phyloP scores from a whole-genome alignment of 2,329 filamentous ascomycete species.

The Daldinia eschscholtzii region DNA sequence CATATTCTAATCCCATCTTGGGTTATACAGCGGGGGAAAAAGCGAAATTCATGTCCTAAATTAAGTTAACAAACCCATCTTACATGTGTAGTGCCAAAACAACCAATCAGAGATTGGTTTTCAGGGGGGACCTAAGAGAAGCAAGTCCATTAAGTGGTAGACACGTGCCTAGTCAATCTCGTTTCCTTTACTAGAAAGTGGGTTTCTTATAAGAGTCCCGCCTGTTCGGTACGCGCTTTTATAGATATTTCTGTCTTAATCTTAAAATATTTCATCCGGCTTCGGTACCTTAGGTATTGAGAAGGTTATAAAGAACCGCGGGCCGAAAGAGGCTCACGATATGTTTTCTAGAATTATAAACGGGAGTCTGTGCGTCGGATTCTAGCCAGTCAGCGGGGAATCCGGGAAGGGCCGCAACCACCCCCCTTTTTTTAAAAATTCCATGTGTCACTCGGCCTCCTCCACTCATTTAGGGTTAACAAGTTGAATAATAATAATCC shows the following conservation, averaged over 20 bases:
- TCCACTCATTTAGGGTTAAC: slow-evolving; percentile 43
- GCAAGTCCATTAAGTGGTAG: slow-evolving; percentile 40
- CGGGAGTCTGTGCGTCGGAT: slow-evolving; percentile 45
- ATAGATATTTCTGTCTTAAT: slow-evolving; percentile 26
- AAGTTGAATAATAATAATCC: slow-evolving; percentile 34
- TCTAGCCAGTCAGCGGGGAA: slow-evolving; percentile 40
- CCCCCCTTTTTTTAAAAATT: slow-evolving; percentile 22
- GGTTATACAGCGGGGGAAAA: slow-evolving; percentile 25
- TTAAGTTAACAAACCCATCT: slow-evolving; percentile 37
- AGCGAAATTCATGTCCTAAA: slow-evolving; percentile 41
- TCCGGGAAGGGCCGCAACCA: slow-evolving; percentile 44
- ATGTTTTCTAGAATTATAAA: slow-evolving; percentile 33
- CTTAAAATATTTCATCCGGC: slow-evolving; percentile 29
- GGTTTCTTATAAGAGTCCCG: slow-evolving; percentile 41
- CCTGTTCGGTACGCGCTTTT: slow-evolving; percentile 39
- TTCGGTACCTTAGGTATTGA: slow-evolving; percentile 41
- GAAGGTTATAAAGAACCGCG: slow-evolving; percentile 8
- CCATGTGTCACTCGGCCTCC: slow-evolving; percentile 35
- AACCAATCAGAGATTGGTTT: slow-evolving; percentile 42
- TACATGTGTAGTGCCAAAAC: slow-evolving; percentile 31
- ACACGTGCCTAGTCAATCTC: slow-evolving; percentile 42
- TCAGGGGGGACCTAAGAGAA: slow-evolving; percentile 29
- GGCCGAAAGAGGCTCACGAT: slow-evolving; percentile 42
- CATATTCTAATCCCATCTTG: slow-evolving; percentile 33
- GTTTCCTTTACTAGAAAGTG: slow-evolving; percentile 32